A percentile compares a stretch with the other conserved stretches of the same genome.
Evolutionary conservation across 208 protist genomes (phyloP).

Genomic region (Dictyostelium gargantuum): DNA sequence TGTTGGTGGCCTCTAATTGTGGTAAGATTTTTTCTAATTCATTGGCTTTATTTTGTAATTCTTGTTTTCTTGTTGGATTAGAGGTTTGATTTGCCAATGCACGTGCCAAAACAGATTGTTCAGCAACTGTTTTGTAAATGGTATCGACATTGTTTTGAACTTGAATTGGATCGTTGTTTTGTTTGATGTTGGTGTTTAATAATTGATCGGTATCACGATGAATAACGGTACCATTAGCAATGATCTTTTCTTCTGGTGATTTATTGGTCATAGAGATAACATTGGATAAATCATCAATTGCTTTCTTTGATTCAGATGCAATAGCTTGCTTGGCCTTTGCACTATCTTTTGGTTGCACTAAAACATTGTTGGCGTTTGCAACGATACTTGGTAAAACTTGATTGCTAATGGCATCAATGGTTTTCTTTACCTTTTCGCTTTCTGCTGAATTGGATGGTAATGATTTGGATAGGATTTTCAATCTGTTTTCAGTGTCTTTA

Average conservation of each 20-base stretch:
- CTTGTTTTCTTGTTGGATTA: conserved; percentile 8
- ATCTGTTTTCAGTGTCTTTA: conserved; percentile 27
- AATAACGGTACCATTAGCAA: neutral
- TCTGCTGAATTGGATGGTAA: neutral
- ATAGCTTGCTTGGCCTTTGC: neutral
- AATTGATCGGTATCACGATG: conserved; percentile 13
- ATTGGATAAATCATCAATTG: neutral
- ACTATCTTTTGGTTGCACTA: neutral
- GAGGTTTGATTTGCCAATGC: conserved; percentile 6
- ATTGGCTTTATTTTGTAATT: neutral
- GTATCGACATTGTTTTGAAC: neutral
- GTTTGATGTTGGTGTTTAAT: neutral
- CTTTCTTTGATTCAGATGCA: neutral
- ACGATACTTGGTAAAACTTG: neutral
- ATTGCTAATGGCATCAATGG: neutral
- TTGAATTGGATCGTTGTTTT: neutral
- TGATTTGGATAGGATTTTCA: neutral
- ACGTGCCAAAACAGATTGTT: conserved; percentile 22
- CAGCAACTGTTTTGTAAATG: neutral
- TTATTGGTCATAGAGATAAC: neutral
- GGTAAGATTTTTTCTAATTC: neutral
- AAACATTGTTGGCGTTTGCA: neutral
- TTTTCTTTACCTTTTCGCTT: neutral
- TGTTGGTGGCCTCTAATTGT: neutral
- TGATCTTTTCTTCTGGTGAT: conserved; percentile 47